A percentile compares a stretch with the other conserved stretches of the same genome.
These are phyloP conservation scores for Leishmania arabica DNA, from an alignment of 208 protist species.

Conservation along the genomic window DNA sequence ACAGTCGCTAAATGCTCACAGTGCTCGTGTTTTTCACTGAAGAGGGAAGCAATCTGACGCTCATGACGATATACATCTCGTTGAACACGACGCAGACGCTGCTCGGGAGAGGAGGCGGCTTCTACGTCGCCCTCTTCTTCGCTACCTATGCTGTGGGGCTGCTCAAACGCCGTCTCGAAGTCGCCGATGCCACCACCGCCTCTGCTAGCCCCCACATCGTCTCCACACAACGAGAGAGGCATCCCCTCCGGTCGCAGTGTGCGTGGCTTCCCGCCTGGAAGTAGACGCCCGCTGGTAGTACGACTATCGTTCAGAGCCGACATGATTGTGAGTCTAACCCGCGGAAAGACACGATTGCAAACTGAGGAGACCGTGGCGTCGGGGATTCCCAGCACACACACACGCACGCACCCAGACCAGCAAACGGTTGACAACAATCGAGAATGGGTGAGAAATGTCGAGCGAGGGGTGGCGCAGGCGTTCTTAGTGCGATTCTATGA, in stretches of 20 bases:
- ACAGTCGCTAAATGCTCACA: constrained; percentile 30
- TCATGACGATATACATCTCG: constrained; percentile 17
- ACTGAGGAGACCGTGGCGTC: neutral
- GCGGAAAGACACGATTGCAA: neutral
- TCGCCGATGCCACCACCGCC: neutral
- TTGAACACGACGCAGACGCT: constrained; percentile 21
- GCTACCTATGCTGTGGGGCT: neutral
- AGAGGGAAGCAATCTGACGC: constrained; percentile 10
- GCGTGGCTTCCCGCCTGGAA: neutral
- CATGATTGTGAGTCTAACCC: neutral
- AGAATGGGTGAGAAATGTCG: neutral
- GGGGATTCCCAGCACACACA: neutral
- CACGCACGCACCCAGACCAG: neutral
- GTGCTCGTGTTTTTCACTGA: constrained; percentile 33
- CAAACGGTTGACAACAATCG: neutral
- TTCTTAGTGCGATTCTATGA: neutral
- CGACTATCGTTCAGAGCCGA: constrained; percentile 25
- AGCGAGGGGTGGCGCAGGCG: neutral
- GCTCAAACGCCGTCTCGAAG: neutral
- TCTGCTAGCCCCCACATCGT: neutral
- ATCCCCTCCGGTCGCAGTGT: neutral
- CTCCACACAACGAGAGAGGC: neutral
- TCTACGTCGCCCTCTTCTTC: neutral
- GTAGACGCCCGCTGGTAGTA: neutral
- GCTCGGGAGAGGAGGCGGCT: constrained; percentile 18